Conservation (phyloP, 1,139 yeast genomes). For the Hansenula anomala region DNA sequence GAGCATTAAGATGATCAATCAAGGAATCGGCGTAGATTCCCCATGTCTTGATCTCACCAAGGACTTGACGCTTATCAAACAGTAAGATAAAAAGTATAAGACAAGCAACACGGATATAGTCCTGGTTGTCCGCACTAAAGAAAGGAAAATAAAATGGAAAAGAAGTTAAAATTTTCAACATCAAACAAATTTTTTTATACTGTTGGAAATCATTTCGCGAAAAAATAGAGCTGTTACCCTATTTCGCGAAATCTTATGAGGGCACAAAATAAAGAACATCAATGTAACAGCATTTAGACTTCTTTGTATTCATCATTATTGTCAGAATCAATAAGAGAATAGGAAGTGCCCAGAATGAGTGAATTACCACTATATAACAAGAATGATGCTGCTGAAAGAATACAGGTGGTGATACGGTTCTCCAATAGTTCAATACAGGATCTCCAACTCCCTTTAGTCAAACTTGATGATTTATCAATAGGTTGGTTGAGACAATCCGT, state of each 20-base stretch:
- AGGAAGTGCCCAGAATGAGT: conserved; percentile 7
- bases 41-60: conserved; percentile 48
- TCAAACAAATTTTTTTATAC: conserved; percentile 1
- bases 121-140: conserved; percentile 64
- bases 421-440: conserved; percentile 43
- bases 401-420: conserved; percentile 43
- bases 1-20: conserved; percentile 60
- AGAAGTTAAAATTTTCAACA: conserved; percentile 1
- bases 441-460: conserved; percentile 34
- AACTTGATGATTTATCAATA: conserved; percentile 34
- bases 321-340: too few relatives aligned
- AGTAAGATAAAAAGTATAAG: conserved; percentile 28
- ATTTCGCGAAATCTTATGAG: neutral
- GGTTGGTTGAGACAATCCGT: conserved; percentile 41
- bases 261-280: too few relatives aligned
- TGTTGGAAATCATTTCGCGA: conserved; percentile 1
- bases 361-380: conserved; percentile 6
- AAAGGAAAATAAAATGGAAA: conserved; percentile 10
- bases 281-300: too few relatives aligned
- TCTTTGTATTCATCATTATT: too few relatives aligned
- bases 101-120: conserved; percentile 63
- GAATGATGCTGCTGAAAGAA: conserved; percentile 5
- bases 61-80: conserved; percentile 58
- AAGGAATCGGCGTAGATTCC: conserved; percentile 5
- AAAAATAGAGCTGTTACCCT: too few relatives aligned